phyloP scores from a whole-genome alignment of 345 rosid species.

The Euphorbia lathyris region DNA sequence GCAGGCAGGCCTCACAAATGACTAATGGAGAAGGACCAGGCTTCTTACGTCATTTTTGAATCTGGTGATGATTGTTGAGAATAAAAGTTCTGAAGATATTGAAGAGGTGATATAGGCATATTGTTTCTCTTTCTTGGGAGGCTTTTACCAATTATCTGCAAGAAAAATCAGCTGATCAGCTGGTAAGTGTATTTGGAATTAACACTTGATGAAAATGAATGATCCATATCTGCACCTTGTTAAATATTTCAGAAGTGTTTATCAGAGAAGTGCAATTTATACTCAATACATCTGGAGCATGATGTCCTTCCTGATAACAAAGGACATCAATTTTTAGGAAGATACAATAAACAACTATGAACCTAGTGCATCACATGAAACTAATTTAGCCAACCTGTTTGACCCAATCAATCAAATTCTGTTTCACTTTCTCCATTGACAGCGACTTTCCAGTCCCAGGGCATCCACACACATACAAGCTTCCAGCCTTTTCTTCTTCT shows the following conservation, averaged over 20 bases:
- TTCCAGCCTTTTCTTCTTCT: constrained; percentile 62
- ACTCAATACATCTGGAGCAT: constrained; percentile 51
- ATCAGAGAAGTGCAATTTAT: constrained; percentile 72
- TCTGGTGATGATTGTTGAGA: constrained; percentile 45
- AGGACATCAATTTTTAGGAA: not conserved
- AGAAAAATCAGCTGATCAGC: constrained; percentile 13
- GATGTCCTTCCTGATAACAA: constrained; percentile 43
- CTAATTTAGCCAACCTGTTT: constrained; percentile 38
- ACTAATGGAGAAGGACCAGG: not conserved
- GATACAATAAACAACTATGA: not conserved
- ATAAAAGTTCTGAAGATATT: constrained; percentile 57
- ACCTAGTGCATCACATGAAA: not conserved
- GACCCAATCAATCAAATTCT: constrained; percentile 55
- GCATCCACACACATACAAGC: constrained; percentile 75
- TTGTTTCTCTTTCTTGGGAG: constrained; percentile 35
- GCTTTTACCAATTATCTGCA: constrained; percentile 51
- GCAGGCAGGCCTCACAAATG: not conserved
- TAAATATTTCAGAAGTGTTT: constrained; percentile 63
- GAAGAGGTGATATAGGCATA: constrained; percentile 48
- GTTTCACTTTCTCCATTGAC: constrained; percentile 69
- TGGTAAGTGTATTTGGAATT: constrained; percentile 16
- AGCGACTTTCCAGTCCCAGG: constrained; percentile 91
- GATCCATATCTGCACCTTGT: constrained; percentile 48
- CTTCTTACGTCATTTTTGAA: constrained; percentile 68
- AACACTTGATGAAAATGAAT: not conserved